Percentiles rank a stretch among this genome's conserved stretches.
Evolutionary conservation across 2,329 filamentous ascomycete species (phyloP).

Genomic region (Pseudogymnoascus sp.): DNA sequence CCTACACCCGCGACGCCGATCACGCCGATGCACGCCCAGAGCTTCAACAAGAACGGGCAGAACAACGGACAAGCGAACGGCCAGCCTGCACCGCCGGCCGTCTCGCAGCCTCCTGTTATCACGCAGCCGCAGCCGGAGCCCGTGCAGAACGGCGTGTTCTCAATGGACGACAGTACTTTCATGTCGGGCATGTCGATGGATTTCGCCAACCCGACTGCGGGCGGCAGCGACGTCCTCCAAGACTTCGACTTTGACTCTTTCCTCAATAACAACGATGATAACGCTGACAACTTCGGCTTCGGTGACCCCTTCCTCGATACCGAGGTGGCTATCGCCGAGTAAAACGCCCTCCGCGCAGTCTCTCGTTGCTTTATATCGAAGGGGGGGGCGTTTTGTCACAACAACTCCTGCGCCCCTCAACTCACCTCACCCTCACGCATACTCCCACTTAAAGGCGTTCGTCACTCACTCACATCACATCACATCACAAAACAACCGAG

Average conservation of each 20-base stretch:
- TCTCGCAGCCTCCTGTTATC: conserved; percentile 32
- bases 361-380: background rate
- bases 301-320: conserved; percentile 24
- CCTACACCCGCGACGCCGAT: conserved; percentile 56
- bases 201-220: conserved; percentile 45
- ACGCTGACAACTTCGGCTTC: conserved; percentile 45
- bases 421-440: background rate
- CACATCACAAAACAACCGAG: background rate
- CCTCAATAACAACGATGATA: conserved; percentile 48
- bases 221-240: conserved; percentile 49
- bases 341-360: no score
- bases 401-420: background rate
- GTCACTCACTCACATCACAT: background rate
- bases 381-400: no score
- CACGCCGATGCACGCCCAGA: conserved; percentile 45
- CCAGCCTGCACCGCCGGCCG: conserved; percentile 33
- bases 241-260: conserved; percentile 64
- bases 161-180: conserved; percentile 33
- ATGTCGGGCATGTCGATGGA: conserved; percentile 35
- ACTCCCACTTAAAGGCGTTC: background rate
- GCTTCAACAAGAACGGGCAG: conserved; percentile 40
- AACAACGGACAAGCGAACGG: conserved; percentile 32
- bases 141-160: conserved; percentile 36
- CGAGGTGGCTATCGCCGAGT: background rate
- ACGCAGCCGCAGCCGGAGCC: conserved; percentile 40